Evolutionary conservation across 495 filamentous ascomycete genomes (phyloP).

Genomic region (Neurospora africana): DNA sequence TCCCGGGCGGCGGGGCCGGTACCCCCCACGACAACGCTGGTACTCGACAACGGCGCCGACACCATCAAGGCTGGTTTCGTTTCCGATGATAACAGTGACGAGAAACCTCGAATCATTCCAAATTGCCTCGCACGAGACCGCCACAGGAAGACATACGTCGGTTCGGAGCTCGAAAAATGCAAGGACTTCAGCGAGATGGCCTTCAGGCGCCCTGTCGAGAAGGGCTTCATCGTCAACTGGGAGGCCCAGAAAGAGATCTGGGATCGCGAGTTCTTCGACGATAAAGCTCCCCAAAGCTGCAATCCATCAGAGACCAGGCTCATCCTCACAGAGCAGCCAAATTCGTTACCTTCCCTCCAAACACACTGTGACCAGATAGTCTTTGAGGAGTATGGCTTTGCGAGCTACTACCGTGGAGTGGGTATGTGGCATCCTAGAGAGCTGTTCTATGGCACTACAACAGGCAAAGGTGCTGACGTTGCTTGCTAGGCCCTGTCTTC

Average conservation of each 20-base stretch:
- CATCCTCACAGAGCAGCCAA: constrained; percentile 84
- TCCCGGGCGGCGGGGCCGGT: constrained; percentile 30
- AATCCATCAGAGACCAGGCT: constrained; percentile 74
- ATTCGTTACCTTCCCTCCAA: constrained; percentile 69
- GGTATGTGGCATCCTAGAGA: constrained; percentile 36
- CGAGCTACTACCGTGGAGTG: constrained; percentile 65
- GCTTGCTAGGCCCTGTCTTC: constrained; percentile 41
- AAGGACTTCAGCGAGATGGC: constrained; percentile 81
- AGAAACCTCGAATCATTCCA: constrained; percentile 57
- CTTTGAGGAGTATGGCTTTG: constrained; percentile 97
- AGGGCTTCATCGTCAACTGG: constrained; percentile 94
- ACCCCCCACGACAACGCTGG: constrained; percentile 56
- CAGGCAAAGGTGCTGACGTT: constrained; percentile 1
- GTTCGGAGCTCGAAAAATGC: constrained; percentile 67
- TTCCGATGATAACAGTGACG: constrained; percentile 26
- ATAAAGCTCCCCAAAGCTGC: constrained; percentile 54
- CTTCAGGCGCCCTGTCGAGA: constrained; percentile 87
- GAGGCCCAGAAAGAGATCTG: constrained; percentile 93
- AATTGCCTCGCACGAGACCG: constrained; percentile 83
- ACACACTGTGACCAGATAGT: constrained; percentile 90
- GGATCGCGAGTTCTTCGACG: constrained; percentile 80
- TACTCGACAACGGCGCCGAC: constrained; percentile 90
- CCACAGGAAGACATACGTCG: constrained; percentile 66
- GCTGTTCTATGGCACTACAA: not conserved
- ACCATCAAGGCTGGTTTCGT: constrained; percentile 90